A percentile compares a stretch with the other conserved stretches of the same genome.
phyloP scores from a whole-genome alignment of 1,284 basidiomycete species.

The Naganishia albida region DNA sequence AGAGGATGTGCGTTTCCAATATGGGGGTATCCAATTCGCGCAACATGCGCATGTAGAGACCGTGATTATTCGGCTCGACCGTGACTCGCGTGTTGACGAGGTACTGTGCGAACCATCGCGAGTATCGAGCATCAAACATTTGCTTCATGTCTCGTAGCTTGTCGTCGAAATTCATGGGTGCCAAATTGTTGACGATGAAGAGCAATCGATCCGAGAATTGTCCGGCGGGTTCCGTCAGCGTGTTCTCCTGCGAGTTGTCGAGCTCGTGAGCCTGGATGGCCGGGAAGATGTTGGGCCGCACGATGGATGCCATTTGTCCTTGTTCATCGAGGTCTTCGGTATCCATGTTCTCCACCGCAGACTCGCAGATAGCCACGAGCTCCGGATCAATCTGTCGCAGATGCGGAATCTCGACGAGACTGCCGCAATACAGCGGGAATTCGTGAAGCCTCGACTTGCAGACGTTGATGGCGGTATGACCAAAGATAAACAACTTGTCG shows the following conservation, averaged over 20 bases:
- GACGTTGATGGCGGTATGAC: conserved; percentile 82
- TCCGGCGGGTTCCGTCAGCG: conserved; percentile 72
- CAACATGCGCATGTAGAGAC: conserved; percentile 89
- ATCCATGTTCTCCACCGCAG: conserved; percentile 39
- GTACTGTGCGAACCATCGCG: conserved; percentile 97
- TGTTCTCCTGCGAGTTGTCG: conserved; percentile 57
- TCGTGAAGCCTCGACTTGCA: conserved; percentile 87
- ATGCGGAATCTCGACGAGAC: conserved; percentile 82
- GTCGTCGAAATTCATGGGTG: conserved; percentile 85
- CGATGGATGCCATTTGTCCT: conserved; percentile 20
- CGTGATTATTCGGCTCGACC: conserved; percentile 96
- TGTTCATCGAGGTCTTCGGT: conserved; percentile 43
- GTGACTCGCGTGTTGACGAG: conserved; percentile 93
- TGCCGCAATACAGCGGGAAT: conserved; percentile 92
- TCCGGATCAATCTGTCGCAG: conserved; percentile 85
- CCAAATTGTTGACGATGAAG: conserved; percentile 98
- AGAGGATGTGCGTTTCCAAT: conserved; percentile 75
- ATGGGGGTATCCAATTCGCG: conserved; percentile 71
- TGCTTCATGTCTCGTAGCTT: conserved; percentile 82
- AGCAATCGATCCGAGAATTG: conserved; percentile 90
- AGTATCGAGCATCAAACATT: conserved; percentile 75
- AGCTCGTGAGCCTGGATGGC: conserved; percentile 69
- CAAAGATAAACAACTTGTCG: conserved; percentile 94
- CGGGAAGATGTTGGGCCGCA: conserved; percentile 61
- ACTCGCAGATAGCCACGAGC: conserved; percentile 65